Evolutionary conservation across 805 yeast genomes (phyloP).

Genomic region (Cyberlindnera mrakii): DNA sequence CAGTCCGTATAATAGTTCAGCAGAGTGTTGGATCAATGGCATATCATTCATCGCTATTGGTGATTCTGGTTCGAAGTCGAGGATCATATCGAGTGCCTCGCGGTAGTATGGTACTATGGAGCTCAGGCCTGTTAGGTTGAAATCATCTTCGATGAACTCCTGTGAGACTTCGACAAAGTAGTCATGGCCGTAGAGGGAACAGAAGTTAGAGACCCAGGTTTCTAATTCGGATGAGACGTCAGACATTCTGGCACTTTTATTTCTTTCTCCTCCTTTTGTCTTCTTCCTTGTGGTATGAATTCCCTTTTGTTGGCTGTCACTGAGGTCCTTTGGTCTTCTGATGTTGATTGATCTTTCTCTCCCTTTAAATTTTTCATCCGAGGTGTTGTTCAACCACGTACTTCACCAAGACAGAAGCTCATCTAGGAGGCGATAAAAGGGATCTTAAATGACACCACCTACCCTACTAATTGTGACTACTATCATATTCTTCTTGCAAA

Average conservation of each 20-base stretch:
- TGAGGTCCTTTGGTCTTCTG: background rate
- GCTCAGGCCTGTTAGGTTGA: constrained; percentile 85
- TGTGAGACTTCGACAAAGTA: constrained; percentile 88
- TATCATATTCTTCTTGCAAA: constrained; percentile 5
- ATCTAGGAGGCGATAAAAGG: too few species aligned
- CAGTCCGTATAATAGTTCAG: constrained; percentile 87
- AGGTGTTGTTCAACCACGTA: background rate
- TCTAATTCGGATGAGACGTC: constrained; percentile 34
- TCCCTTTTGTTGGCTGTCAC: too few species aligned
- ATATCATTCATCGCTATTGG: constrained; percentile 59
- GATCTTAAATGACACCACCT: constrained; percentile 6
- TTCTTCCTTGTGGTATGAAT: too few species aligned
- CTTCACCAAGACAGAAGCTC: background rate
- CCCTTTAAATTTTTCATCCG: background rate
- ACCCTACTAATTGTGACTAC: constrained; percentile 5
- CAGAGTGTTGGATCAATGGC: constrained; percentile 79
- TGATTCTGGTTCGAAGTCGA: constrained; percentile 62
- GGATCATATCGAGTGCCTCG: constrained; percentile 84
- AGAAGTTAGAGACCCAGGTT: constrained; percentile 51
- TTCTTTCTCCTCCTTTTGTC: background rate
- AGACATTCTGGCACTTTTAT: constrained; percentile 7
- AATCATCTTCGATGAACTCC: constrained; percentile 94
- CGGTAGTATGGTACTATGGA: constrained; percentile 84
- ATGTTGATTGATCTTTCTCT: background rate
- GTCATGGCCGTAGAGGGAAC: constrained; percentile 59